Conservation (phyloP, 768 basidiomycete species). For the Boletus fagicola region DNA sequence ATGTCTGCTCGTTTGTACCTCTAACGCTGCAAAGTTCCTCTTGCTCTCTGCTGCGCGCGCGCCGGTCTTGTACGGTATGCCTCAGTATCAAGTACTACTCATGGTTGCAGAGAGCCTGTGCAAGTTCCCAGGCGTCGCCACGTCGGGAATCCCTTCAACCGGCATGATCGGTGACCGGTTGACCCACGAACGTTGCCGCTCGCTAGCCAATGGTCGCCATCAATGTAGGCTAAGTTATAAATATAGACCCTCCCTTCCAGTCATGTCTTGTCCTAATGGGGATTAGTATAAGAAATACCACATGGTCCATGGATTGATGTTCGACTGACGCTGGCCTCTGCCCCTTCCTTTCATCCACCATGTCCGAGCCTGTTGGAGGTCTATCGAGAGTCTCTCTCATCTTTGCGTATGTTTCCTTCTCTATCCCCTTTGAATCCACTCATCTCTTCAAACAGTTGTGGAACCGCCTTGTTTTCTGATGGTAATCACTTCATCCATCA, state of each 20-base stretch:
- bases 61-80: background rate
- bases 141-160: background rate
- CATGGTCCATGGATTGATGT: background rate
- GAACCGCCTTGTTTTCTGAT: slow-evolving; percentile 86
- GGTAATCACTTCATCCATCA: slow-evolving; percentile 40
- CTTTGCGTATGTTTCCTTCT: slow-evolving; percentile 61
- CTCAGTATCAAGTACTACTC: background rate
- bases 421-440: background rate
- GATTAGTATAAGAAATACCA: slow-evolving; percentile 11
- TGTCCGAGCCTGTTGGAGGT: slow-evolving; percentile 18
- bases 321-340: background rate
- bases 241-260: background rate
- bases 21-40: background rate
- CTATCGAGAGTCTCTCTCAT: slow-evolving; percentile 71
- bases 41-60: background rate
- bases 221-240: background rate
- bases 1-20: background rate
- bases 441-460: slow-evolving; percentile 50
- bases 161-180: background rate
- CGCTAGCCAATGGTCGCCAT: slow-evolving; percentile 9
- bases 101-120: background rate
- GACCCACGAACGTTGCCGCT: slow-evolving; percentile 24
- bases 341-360: slow-evolving; percentile 8
- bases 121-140: background rate
- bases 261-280: background rate